Base-by-base conservation (phyloP, 1,139 yeast genomes). In the Casaregolazyma lundiana region DNA sequence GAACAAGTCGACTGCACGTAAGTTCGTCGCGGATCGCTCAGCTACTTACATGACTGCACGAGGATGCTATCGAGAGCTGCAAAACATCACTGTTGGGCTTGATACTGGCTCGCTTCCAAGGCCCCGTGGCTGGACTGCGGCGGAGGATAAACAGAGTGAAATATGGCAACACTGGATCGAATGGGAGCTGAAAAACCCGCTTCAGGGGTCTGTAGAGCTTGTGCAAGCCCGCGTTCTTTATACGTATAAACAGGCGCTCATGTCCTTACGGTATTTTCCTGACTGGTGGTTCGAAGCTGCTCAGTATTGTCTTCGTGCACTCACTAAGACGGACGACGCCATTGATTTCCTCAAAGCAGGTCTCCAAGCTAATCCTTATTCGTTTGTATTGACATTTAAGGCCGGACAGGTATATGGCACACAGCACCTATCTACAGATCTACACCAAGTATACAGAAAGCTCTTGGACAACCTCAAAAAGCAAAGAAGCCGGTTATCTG, bases 21-120 rank as follows among this genome's bases (percentile, higher is more conserved):
- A 88, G 63, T 83, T 84, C 61, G 81, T 90, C 48, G 82, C 86
- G 35, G 97, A 90, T 57, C 76, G 80, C 53, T 84, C 95, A 13
- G 81, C 88, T 2, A 84, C 80, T n/a, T 92, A 89, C 62, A 87
- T 90, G 96, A 80, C 79, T 51, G 94, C 96, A 0, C 74, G 97
- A 54, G 78, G 95, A 0, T 74, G 87, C 69, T 78, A 80, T 51
- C 80, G 79, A 36, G 96, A 88, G 60, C 79, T 89, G 76, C 74
- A 69, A 38, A 75, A 76, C 58, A 54, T 81, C 5, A 76, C 85
- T 0, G 69, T 69, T 24, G 78, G 77, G 1, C 50, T 79, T 15
- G 67, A 65, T 38, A 63, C 73, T 32, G 59, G 53, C 58, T 76
- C 54, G 58, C 71, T 53, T 46, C 67, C 75, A 73, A 54, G 47